A percentile compares a stretch with the other conserved stretches of the same genome.
These are phyloP conservation scores for Globisporangium polare DNA, from an alignment of 352 stramenopile species.

Conservation along the genomic window DNA sequence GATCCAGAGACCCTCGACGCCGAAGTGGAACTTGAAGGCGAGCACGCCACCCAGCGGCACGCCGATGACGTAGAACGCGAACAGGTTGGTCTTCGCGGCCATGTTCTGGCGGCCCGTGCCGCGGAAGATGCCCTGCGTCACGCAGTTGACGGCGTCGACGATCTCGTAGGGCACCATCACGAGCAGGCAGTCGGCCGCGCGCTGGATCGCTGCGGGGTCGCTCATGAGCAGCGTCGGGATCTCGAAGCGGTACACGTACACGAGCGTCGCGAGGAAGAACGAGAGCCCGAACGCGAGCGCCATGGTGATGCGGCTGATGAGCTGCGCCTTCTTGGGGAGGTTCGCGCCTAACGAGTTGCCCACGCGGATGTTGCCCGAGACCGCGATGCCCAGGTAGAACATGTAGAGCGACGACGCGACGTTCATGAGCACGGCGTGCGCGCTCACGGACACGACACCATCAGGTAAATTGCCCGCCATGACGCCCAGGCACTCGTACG, in stretches of 20 bases:
- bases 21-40: constrained; percentile 36
- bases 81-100: constrained; percentile 56
- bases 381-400: constrained; percentile 60
- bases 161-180: constrained; percentile 63
- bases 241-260: constrained; percentile 34
- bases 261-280: constrained; percentile 25
- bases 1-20: constrained; percentile 73
- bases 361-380: constrained; percentile 66
- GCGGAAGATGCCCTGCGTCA: constrained; percentile 70
- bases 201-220: constrained; percentile 30
- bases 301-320: constrained; percentile 42
- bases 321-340: constrained; percentile 39
- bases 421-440: constrained; percentile 70
- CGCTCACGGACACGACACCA: constrained; percentile 59
- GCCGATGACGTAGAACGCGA: constrained; percentile 74
- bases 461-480: constrained; percentile 62
- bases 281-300: constrained; percentile 27
- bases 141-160: constrained; percentile 63
- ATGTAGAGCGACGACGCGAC: constrained; percentile 69
- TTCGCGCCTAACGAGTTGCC: constrained; percentile 74
- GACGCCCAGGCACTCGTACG: constrained; percentile 71
- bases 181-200: constrained; percentile 42
- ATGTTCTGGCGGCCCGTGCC: constrained; percentile 62
- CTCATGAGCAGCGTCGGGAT: constrained; percentile 45
- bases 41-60: constrained; percentile 62